Evolutionary conservation across 2,329 filamentous ascomycete genomes (phyloP), one percentile per base, ranked within the genome.

Genomic region (Beauveria sp.): DNA sequence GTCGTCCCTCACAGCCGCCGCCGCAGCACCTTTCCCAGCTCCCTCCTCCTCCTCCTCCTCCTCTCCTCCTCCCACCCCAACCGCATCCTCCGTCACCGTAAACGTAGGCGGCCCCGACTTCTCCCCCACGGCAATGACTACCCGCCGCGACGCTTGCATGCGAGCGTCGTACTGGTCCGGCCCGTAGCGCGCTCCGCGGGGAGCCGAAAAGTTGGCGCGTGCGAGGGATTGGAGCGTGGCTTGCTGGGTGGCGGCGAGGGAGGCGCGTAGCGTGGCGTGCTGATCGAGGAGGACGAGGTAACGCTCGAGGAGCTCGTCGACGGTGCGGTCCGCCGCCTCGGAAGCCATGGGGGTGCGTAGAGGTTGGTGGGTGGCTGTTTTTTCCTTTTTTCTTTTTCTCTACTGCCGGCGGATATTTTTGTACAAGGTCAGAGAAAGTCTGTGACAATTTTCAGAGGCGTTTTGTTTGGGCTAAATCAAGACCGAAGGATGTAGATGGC

Each of bases 151-250:
- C 3, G 88, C 87, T 70, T 85, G 85, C 85, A 91, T 90, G 52
- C 89, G 82, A 65, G 85, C 82, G 72, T 93, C 88, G 70, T 90
- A 93, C 69, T 84, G 82, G 67, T 90, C 87, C 65, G 79, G 81
- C 3, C 88, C 89, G 70, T 88, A 92, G 48, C 84, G 79, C 64
- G 84, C 72, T 38, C 86, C 83, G 14, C 83, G 77, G 69, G 84
- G 79, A n/a, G 83, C 84, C 31, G 83, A 77, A 73, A 90, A 92
- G 74, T 92, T 91, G 64, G 90, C 89, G 62, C 89, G 83, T n/a
- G 89, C 87, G 46, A 93, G 78, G 65, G 78, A 75, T 61, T 83
- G 80, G 69, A 79, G 83, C 65, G 89, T 80, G 57, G 75, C 75
- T 22, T 80, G 75, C 65, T 90, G 82, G 22, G 83, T 74, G 14